Conservation (phyloP, 345 rosid species). For the Zanthoxylum bungeanum region DNA sequence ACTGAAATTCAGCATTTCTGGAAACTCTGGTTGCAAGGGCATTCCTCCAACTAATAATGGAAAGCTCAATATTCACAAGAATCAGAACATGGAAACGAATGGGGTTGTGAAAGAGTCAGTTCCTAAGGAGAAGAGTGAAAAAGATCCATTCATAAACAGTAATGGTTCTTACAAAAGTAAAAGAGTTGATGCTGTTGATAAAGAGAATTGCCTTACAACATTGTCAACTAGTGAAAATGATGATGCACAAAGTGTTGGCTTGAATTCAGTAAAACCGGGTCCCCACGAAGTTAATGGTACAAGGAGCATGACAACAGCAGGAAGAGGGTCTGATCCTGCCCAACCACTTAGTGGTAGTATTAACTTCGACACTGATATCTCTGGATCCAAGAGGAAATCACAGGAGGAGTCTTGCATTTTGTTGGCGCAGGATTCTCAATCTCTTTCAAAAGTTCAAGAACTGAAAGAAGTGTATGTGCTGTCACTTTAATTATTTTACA, state of each 20-base stretch:
- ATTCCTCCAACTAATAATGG: conserved; percentile 41
- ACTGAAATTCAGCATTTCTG: conserved; percentile 55
- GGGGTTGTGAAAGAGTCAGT: conserved; percentile 28
- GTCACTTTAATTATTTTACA: conserved; percentile 15
- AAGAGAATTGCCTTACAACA: conserved; percentile 16
- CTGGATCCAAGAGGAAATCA: conserved; percentile 43
- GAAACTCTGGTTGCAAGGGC: conserved; percentile 51
- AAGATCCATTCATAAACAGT: conserved; percentile 24
- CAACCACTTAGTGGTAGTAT: conserved; percentile 32
- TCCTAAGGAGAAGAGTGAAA: conserved; percentile 39
- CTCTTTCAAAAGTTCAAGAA: conserved; percentile 54
- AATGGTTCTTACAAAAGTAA: conserved; percentile 34
- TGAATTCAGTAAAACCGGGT: conserved; percentile 30
- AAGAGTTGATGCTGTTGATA: conserved; percentile 34
- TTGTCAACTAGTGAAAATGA: conserved; percentile 35
- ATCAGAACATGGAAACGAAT: conserved; percentile 35
- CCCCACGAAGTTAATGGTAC: conserved; percentile 32
- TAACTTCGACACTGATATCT: conserved; percentile 26
- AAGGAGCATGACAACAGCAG: conserved; percentile 16
- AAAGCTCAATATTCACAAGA: conserved; percentile 41
- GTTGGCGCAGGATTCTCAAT: conserved; percentile 57
- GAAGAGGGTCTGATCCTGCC: conserved; percentile 24
- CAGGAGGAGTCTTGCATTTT: conserved; percentile 48
- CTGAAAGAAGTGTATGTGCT: conserved; percentile 67
- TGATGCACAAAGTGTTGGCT: conserved; percentile 14